Evolutionary conservation across 129 eudicot species (phyloP).

Genomic region (Chrysanthemum makinoi): DNA sequence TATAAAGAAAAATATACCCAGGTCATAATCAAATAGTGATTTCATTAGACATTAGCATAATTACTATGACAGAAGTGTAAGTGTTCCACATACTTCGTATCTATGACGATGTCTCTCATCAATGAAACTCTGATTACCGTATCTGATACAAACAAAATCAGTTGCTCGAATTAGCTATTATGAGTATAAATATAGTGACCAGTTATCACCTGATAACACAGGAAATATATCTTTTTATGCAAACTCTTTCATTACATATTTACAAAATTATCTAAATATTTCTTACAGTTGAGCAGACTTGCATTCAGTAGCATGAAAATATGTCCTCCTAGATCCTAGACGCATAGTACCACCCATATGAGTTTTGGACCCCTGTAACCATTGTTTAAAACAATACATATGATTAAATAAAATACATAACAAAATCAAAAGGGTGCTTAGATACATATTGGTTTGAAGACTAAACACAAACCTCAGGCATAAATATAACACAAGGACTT

Average conservation of each 20-base stretch:
- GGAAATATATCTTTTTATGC: constrained; percentile 6
- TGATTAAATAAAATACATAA: neutral
- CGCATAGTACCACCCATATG: constrained; percentile 99
- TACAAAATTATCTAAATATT: neutral
- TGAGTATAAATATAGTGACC: neutral
- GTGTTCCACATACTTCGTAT: constrained; percentile 62
- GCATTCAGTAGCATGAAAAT: constrained; percentile 56
- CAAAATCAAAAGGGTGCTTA: neutral
- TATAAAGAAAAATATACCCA: neutral
- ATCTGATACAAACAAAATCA: constrained; percentile 48
- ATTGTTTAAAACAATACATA: constrained; percentile 8
- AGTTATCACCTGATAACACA: neutral
- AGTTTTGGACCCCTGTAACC: constrained; percentile 78
- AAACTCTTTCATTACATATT: neutral
- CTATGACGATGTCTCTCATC: constrained; percentile 96
- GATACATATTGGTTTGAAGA: constrained; percentile 4
- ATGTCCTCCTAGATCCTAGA: constrained; percentile 93
- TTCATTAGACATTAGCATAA: neutral
- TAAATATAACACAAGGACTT: constrained; percentile 85
- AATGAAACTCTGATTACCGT: constrained; percentile 61
- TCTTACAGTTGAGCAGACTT: constrained; percentile 83
- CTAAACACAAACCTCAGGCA: constrained; percentile 74
- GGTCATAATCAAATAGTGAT: neutral
- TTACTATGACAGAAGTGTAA: neutral
- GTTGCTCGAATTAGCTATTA: constrained; percentile 11